Evolutionary conservation across 192 early-diverging fungal species (phyloP), one percentile per base, ranked within the genome.

Genomic region (Umbelopsis vinacea): DNA sequence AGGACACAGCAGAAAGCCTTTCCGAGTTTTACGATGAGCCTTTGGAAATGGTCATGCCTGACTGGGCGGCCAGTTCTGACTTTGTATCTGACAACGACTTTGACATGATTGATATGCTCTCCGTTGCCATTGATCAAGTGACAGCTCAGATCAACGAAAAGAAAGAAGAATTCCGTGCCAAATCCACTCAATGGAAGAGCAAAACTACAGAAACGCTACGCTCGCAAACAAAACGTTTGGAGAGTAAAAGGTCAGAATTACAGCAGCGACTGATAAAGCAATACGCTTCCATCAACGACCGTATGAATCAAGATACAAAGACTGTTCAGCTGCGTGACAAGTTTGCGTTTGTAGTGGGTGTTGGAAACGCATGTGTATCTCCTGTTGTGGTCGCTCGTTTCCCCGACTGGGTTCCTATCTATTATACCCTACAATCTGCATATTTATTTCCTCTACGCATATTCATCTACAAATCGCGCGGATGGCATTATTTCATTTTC

Each of bases 341-440:
- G 72, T 48, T 89, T 23, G 80, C 89, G 14, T 91, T 91, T 79
- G 88, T 89, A 0, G 70, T 88, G 14, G 90, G 90, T 12, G 87
- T 89, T 33, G 84, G 86, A 35, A 89, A 89, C 67, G 81, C 88
- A 23, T 91, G 90, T 73, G 72, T 88, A 8, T 87, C 88, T 1
- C 84, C 86, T 3, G 79, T 81, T 50, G 19, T 89, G 9, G 75
- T 85, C 5, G 46, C 81, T 3, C 76, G 84, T 15, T 81, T 78
- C 38, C 88, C 88, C 6, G 74, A 83, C 26, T 85, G 79, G 78
- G 77, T 89, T n/a, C 88, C 88, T 1, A 52, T 81, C 24, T 86
- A 82, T n/a, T 88, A 88, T 50, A 83, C 84, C 22, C 23, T 83
- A 15, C 87, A 86, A 67, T 68, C 73, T 24, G 46, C 74, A 40